Base-by-base conservation (phyloP, 768 basidiomycete genomes). In the Boletus eberwhitei region DNA sequence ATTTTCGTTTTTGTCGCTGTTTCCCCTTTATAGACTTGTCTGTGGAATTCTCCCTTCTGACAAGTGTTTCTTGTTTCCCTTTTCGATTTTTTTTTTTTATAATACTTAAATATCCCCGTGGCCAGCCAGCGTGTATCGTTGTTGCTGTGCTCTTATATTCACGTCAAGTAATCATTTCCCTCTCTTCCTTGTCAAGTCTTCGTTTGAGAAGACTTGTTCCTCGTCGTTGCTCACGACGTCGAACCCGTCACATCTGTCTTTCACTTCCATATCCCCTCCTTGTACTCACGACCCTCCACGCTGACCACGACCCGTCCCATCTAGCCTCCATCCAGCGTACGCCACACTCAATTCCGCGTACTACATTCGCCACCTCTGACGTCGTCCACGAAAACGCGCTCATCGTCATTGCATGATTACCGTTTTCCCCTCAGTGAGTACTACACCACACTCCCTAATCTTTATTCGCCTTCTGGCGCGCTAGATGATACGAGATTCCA, bases 321-420 rank as follows among this genome's bases (percentile, higher is more conserved):
- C 59, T 53, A 69, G 68, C 67, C 50, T 48, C 32, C 31, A n/a
- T 48, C 32, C 31, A n/a, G 29, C 57, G 55, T 54, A 48, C 65
- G 62, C 64, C 63, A 68, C 73, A 66, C 66, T 71, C 64, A 61
- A 64, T 73, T 37, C 58, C 61, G 71, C 70, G 61, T 70, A 52
- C 66, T 59, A 64, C 58, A 56, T 62, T 60, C 61, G 49, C 60
- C 59, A 55, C 64, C 62, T 58, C 55, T 48, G 59, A 56, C 67
- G 62, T 63, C 66, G 69, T 61, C 63, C 59, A 77, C 71, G 76
- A 79, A 78, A 78, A 53, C 60, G 64, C 62, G 52, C 41, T 58
- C 54, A 59, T 63, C 67, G 44, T 67, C 68, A 63, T 76, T 72
- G 77, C 66, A 78, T 77, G 78, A 72, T 64, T 54, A 65, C 63